Conservation (phyloP, 129 eudicot species). For the Rutidosis leptorrhynchoides region DNA sequence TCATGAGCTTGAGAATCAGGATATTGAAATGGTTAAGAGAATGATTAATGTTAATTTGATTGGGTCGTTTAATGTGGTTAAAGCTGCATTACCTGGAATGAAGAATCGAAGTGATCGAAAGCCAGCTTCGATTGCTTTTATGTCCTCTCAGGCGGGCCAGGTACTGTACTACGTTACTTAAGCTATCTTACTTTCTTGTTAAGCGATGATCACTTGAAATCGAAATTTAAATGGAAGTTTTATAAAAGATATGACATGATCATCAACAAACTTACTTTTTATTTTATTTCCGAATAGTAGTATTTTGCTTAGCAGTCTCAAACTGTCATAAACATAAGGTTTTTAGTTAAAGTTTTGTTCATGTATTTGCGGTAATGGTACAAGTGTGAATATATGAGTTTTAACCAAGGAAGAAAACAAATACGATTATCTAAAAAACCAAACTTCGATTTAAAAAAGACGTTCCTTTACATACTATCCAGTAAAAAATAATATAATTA, state of each 20-base stretch:
- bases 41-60: conserved; percentile 65
- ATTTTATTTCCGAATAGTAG: too few relatives aligned
- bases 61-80: conserved; percentile 60
- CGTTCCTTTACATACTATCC: too few relatives aligned
- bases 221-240: background rate
- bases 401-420: too few relatives aligned
- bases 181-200: background rate
- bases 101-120: conserved; percentile 44
- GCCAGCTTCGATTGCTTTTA: conserved; percentile 52
- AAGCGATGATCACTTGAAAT: background rate
- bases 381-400: too few relatives aligned
- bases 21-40: conserved; percentile 40
- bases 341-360: too few relatives aligned
- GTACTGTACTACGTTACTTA: conserved; percentile 29
- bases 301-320: too few relatives aligned
- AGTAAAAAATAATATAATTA: too few relatives aligned
- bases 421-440: too few relatives aligned
- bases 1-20: conserved; percentile 42
- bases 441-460: too few relatives aligned
- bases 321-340: too few relatives aligned
- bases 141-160: conserved; percentile 80
- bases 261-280: too few relatives aligned
- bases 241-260: background rate
- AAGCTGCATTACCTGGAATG: conserved; percentile 68
- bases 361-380: too few relatives aligned